Conservation (phyloP, 176 grass and related monocot genomes). For the Triticum monococcum region DNA sequence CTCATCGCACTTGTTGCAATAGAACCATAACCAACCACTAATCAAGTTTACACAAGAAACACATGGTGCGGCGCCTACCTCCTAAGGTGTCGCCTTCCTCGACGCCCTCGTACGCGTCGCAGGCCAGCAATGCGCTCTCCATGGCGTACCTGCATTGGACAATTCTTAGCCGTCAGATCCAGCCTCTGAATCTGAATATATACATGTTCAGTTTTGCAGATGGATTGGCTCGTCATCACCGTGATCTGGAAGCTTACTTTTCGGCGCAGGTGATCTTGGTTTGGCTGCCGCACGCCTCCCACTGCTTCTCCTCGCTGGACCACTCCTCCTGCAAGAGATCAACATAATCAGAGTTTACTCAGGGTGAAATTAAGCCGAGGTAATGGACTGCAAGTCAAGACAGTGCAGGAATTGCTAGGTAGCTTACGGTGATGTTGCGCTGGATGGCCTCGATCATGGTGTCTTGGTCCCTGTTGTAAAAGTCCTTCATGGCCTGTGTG, state of each 20-base stretch:
- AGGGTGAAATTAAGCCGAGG: not conserved
- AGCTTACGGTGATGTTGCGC: constrained; percentile 75
- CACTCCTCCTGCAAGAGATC: constrained; percentile 30
- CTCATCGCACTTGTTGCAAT: not conserved
- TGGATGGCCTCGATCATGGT: constrained; percentile 78
- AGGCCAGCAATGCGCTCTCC: constrained; percentile 47
- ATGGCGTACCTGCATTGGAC: constrained; percentile 31
- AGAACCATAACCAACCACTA: not conserved
- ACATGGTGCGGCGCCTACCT: constrained; percentile 22
- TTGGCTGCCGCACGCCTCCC: constrained; percentile 41
- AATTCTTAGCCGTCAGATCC: not conserved
- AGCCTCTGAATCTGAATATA: not conserved
- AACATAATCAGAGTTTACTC: not conserved
- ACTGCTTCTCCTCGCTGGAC: constrained; percentile 45
- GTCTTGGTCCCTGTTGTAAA: constrained; percentile 54
- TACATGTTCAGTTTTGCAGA: not conserved
- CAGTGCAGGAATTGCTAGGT: not conserved
- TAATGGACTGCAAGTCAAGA: not conserved
- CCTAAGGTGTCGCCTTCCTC: constrained; percentile 40
- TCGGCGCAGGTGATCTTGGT: constrained; percentile 46
- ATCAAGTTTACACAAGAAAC: too few relatives aligned
- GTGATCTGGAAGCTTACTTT: not conserved
- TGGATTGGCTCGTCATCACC: not conserved
- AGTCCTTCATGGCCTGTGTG: constrained; percentile 84
- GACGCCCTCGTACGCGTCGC: constrained; percentile 50